Percentiles rank a stretch among this genome's conserved stretches.
These are phyloP conservation scores for Cajanus cajan DNA, from an alignment of 306 rosid species.

Conservation along the genomic window DNA sequence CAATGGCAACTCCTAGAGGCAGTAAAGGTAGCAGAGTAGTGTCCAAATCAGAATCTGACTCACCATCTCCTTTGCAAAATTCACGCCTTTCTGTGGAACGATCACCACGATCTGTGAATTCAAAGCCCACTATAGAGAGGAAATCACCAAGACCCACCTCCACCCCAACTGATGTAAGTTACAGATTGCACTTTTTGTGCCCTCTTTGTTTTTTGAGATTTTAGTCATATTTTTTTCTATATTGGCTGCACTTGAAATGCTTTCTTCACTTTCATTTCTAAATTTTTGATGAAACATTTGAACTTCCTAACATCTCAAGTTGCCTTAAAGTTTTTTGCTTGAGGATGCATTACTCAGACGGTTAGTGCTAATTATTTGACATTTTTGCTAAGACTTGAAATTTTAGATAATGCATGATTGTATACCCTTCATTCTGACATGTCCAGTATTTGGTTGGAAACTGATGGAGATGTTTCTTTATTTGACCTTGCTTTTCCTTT, in stretches of 20 bases:
- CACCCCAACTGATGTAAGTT: conserved; percentile 82
- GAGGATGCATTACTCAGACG: not conserved
- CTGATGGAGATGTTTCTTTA: conserved; percentile 12
- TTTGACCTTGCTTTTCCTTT: not conserved
- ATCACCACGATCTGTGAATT: conserved; percentile 71
- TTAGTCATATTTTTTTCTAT: not conserved
- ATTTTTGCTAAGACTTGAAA: too few relatives aligned
- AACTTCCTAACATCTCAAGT: conserved; percentile 14
- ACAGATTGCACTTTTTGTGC: not conserved
- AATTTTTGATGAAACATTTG: conserved; percentile 4
- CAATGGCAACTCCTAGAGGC: conserved; percentile 67
- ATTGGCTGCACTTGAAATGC: not conserved
- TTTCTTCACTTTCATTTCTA: conserved; percentile 4
- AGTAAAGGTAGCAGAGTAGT: conserved; percentile 56
- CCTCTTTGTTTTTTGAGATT: not conserved
- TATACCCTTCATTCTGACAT: not conserved
- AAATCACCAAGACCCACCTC: conserved; percentile 56
- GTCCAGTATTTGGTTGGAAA: conserved; percentile 17
- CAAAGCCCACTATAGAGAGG: conserved; percentile 63
- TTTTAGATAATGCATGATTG: conserved; percentile 18
- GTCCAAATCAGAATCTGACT: conserved; percentile 68
- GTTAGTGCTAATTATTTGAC: not conserved
- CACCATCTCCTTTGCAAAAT: conserved; percentile 66
- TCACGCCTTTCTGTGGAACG: conserved; percentile 73
- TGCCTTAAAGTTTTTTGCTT: not conserved